Evolutionary conservation across 1,284 basidiomycete species (phyloP).

Genomic region (Coniophora puteana): DNA sequence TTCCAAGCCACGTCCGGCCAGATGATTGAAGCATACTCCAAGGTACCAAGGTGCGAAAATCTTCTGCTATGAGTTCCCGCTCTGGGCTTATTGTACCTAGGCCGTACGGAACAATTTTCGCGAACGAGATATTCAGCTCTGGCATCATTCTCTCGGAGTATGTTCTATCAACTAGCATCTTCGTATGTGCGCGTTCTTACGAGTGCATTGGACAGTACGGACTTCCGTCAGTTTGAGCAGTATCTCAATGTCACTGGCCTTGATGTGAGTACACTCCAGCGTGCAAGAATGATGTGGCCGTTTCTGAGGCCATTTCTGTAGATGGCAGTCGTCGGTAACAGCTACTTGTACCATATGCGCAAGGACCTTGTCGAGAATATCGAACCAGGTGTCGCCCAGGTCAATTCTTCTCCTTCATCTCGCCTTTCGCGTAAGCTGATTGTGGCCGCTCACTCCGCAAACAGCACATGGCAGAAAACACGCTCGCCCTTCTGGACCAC

Average conservation of each 20-base stretch:
- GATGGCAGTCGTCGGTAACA: slow-evolving; percentile 94
- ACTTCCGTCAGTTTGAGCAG: slow-evolving; percentile 91
- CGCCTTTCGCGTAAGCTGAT: not conserved
- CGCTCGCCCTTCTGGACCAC: slow-evolving; percentile 77
- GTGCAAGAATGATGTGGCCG: not conserved
- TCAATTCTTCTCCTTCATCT: slow-evolving; percentile 17
- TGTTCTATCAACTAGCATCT: slow-evolving; percentile 23
- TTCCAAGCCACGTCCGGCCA: slow-evolving; percentile 96
- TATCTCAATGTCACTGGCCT: slow-evolving; percentile 87
- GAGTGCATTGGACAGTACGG: slow-evolving; percentile 70
- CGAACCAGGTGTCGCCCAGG: slow-evolving; percentile 73
- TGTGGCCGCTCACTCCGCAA: slow-evolving; percentile 7
- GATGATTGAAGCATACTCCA: slow-evolving; percentile 90
- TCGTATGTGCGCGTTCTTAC: slow-evolving; percentile 1
- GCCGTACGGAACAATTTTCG: slow-evolving; percentile 89
- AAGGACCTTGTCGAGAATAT: slow-evolving; percentile 84
- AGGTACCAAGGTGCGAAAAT: slow-evolving; percentile 65
- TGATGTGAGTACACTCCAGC: slow-evolving; percentile 52
- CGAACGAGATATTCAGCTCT: slow-evolving; percentile 92
- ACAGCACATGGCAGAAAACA: slow-evolving; percentile 92
- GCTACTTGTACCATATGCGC: slow-evolving; percentile 91
- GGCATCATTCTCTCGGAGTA: slow-evolving; percentile 91
- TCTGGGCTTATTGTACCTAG: slow-evolving; percentile 29
- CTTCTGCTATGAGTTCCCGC: not conserved
- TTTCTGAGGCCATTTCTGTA: slow-evolving; percentile 30